These are phyloP conservation scores for Salix suchowensis DNA, from an alignment of 345 rosid species.

Conservation along the genomic window DNA sequence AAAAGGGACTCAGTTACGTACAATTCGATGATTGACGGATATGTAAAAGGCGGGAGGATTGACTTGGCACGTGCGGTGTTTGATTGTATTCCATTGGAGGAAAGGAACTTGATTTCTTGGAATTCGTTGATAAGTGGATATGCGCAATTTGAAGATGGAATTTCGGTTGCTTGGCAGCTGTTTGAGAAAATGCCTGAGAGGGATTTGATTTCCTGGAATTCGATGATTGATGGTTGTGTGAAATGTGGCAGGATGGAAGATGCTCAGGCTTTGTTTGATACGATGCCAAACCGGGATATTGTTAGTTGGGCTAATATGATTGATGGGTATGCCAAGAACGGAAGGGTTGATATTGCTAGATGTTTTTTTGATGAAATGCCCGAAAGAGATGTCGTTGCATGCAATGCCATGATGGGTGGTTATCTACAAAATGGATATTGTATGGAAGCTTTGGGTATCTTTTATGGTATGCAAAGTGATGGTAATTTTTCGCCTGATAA, in stretches of 20 bases:
- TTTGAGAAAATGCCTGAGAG: conserved; percentile 52
- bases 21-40: conserved; percentile 47
- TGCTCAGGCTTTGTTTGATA: conserved; percentile 37
- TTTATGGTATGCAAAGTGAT: conserved; percentile 24
- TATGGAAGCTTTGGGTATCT: conserved; percentile 37
- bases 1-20: conserved; percentile 39
- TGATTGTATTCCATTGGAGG: conserved; percentile 38
- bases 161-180: conserved; percentile 37
- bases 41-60: conserved; percentile 45
- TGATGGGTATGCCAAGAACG: conserved; percentile 41
- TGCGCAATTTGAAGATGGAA: conserved; percentile 30
- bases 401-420: conserved; percentile 45
- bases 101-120: conserved; percentile 55
- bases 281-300: conserved; percentile 42
- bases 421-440: conserved; percentile 31
- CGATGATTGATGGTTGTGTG: conserved; percentile 39
- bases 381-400: conserved; percentile 37
- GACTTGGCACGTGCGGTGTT: conserved; percentile 44
- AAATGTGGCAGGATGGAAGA: conserved; percentile 37
- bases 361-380: conserved; percentile 38
- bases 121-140: conserved; percentile 61
- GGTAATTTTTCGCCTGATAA: conserved; percentile 26
- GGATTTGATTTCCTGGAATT: conserved; percentile 48
- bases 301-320: conserved; percentile 45
- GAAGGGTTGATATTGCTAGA: conserved; percentile 25